phyloP scores from a whole-genome alignment of 139 green algal genomes.

The Dunaliella primolecta region DNA sequence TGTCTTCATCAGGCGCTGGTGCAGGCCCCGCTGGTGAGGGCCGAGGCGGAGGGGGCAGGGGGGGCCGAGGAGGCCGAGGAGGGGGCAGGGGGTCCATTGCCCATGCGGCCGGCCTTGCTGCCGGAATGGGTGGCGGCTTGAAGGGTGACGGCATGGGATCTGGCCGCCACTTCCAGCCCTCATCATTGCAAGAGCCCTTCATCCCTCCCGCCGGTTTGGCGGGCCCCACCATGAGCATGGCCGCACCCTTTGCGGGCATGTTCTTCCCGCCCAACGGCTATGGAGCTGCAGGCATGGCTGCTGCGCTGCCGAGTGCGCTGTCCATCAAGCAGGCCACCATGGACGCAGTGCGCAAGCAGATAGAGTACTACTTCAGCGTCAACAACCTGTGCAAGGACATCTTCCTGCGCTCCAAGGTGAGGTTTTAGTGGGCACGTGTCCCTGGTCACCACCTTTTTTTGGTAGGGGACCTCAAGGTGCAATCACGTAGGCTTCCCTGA shows the following conservation, averaged over 20 bases:
- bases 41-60: conserved; percentile 9
- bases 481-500: too few species aligned
- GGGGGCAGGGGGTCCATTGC: conserved; percentile 15
- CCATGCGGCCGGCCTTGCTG: conserved; percentile 2
- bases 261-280: conserved; percentile 68
- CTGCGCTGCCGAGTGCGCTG: not conserved
- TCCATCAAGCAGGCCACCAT: conserved; percentile 45
- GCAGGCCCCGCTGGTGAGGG: conserved; percentile 5
- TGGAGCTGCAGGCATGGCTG: conserved; percentile 17
- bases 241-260: not conserved
- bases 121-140: not conserved
- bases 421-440: not conserved
- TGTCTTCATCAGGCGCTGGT: conserved; percentile 1
- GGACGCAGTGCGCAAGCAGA: conserved; percentile 70
- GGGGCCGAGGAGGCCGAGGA: conserved; percentile 7
- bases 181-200: conserved; percentile 12
- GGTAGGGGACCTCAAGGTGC: too few species aligned
- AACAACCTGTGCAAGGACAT: conserved; percentile 92
- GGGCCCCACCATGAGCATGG: conserved; percentile 2
- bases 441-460: too few species aligned
- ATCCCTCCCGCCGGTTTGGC: conserved; percentile 12
- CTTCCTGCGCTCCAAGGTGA: conserved; percentile 84
- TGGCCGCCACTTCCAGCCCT: not conserved
- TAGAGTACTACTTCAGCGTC: conserved; percentile 69
- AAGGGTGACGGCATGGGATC: not conserved